Evolutionary conservation across 2,329 filamentous ascomycete genomes (phyloP).

Genomic region (Chaetomiaceae sp.): DNA sequence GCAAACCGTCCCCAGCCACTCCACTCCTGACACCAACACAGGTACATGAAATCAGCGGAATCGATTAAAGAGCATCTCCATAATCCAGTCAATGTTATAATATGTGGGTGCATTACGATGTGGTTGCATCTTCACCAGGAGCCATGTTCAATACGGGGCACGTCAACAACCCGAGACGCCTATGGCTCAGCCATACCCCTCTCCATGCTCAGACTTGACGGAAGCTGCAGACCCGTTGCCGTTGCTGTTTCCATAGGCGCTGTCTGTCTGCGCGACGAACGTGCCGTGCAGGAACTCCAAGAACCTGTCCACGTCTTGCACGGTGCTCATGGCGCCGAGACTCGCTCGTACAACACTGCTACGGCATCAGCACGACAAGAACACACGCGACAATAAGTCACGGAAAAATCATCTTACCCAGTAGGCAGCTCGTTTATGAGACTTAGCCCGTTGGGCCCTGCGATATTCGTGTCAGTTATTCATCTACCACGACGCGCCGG

Average conservation of each 20-base stretch:
- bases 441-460: conserved; percentile 43
- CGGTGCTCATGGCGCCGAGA: conserved; percentile 56
- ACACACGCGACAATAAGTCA: not conserved
- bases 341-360: conserved; percentile 52
- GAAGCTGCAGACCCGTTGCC: not conserved
- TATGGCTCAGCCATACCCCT: not conserved
- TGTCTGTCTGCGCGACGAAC: conserved; percentile 28
- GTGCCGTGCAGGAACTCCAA: conserved; percentile 39
- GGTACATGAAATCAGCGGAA: too few relatives aligned
- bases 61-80: too few relatives aligned
- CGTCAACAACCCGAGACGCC: not conserved
- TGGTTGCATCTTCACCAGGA: not conserved
- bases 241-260: conserved; percentile 1
- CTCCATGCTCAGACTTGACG: not conserved
- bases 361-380: not conserved
- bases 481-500: not conserved
- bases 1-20: too few relatives aligned
- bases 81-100: too few relatives aligned
- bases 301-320: conserved; percentile 46
- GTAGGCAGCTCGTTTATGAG: conserved; percentile 49
- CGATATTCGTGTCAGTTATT: not conserved
- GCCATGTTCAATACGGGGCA: not conserved
- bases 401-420: conserved; percentile 32
- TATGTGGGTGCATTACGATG: too few relatives aligned
- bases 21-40: too few relatives aligned